phyloP scores from a whole-genome alignment of 2,329 filamentous ascomycete genomes.

The Teratosphaeria epicoccoides region DNA sequence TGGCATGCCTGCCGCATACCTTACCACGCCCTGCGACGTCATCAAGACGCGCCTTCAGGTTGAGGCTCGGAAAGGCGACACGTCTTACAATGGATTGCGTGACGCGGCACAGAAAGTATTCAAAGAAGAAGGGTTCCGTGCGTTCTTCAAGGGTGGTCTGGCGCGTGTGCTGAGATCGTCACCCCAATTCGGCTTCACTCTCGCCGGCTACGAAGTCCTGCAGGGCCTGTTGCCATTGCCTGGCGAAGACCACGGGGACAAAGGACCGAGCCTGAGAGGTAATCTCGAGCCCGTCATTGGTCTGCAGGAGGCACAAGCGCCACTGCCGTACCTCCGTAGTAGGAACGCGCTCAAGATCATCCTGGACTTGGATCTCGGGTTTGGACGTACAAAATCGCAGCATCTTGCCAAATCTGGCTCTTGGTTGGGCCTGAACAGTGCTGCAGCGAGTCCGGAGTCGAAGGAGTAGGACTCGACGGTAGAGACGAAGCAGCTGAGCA shows the following conservation, averaged over 20 bases:
- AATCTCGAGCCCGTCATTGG: constrained; percentile 54
- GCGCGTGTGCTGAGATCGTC: constrained; percentile 91
- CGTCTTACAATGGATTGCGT: constrained; percentile 72
- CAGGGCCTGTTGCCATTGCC: constrained; percentile 73
- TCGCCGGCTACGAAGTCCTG: constrained; percentile 87
- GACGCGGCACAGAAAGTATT: constrained; percentile 76
- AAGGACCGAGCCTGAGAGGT: constrained; percentile 41
- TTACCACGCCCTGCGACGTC: constrained; percentile 95
- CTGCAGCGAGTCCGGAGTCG: neutral
- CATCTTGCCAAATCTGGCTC: neutral
- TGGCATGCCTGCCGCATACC: constrained; percentile 54
- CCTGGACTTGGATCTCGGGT: constrained; percentile 85
- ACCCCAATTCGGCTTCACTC: constrained; percentile 94
- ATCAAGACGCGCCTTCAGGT: constrained; percentile 99
- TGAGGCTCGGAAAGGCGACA: constrained; percentile 91
- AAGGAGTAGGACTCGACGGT: neutral
- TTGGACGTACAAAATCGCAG: constrained; percentile 44
- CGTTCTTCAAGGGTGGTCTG: constrained; percentile 97
- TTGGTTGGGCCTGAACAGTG: constrained; percentile 1
- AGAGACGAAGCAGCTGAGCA: neutral
- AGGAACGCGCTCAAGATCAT: constrained; percentile 93
- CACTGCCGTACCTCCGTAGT: constrained; percentile 59
- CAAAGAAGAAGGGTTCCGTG: constrained; percentile 84
- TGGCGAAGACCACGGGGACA: constrained; percentile 44
- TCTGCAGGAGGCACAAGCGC: constrained; percentile 52